Base-by-base conservation (phyloP, 2,329 filamentous ascomycete species). In the Juglanconis juglandina region DNA sequence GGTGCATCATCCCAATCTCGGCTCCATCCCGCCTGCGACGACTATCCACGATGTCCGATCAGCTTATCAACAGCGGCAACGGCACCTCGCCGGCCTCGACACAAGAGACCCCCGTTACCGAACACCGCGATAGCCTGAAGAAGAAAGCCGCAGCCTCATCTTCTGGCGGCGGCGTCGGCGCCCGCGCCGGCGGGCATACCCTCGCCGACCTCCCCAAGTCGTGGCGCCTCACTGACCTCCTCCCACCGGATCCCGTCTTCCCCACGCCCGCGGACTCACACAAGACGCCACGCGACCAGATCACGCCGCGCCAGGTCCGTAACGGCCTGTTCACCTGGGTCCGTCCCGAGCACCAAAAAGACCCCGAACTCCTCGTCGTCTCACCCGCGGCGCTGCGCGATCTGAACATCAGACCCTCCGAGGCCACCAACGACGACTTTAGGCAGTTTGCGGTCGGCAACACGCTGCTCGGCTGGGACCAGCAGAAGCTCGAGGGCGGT, bases 251-350 rank as follows among this genome's bases (percentile, higher is more conserved):
- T 70, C 74, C 87, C 10, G 76, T 84, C 34, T 96, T 90, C 71
- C 88, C 92, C 14, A 96, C 92, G 0, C 92, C 95, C 0, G 83
- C 87, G 63, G 82, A 83, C 61, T 97, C 94, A 0, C 91, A 98
- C 74, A 83, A 85, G 66, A 92, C 91, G 1, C 88, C 92, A 1
- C 87, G 94, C 68, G 83, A 89, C 59, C 78, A 88, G 41, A 87
- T 98, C 53, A 82, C 84, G 0, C 94, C 95, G 14, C 89, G 93
- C 53, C 81, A 92, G 72, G 95, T 99, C 46, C 91, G 88, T 71
- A 85, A 87, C 61, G 94, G 95, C 4, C 76, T 94, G 54, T 99
- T 91, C 76, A 96, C 93, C 8, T 99, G 88, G 81, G 92, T 99
- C 24, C 87, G 92, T 4, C 95, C 95, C 0, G 89, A 94, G 68